Percentiles rank a stretch among this genome's conserved stretches.
These are phyloP conservation scores for Fusarium sulawesiense DNA, from an alignment of 2,329 filamentous ascomycete species.

Conservation along the genomic window DNA sequence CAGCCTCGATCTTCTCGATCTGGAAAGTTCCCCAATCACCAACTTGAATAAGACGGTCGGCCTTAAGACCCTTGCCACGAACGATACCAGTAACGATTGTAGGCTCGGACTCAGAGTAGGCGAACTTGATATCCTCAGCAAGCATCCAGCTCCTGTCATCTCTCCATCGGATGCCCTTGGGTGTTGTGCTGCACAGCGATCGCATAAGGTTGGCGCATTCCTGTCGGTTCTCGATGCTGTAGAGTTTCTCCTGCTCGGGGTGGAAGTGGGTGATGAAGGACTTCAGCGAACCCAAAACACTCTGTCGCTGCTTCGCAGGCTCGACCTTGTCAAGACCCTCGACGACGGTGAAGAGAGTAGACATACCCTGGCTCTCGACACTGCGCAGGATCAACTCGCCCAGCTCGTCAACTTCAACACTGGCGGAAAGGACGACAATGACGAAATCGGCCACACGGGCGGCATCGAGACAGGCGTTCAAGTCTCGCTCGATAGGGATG, in stretches of 20 bases:
- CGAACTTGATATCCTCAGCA: constrained; percentile 83
- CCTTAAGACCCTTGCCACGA: constrained; percentile 86
- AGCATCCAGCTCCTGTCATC: constrained; percentile 97
- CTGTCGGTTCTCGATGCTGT: constrained; percentile 87
- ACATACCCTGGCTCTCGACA: constrained; percentile 93
- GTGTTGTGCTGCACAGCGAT: constrained; percentile 89
- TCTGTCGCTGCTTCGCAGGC: constrained; percentile 79
- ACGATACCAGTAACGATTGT: constrained; percentile 86
- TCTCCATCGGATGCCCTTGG: constrained; percentile 94
- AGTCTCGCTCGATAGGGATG: constrained; percentile 76
- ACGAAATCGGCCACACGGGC: constrained; percentile 93
- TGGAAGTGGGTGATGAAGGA: constrained; percentile 97
- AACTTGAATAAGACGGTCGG: constrained; percentile 88
- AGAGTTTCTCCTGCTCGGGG: constrained; percentile 89
- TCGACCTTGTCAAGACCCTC: constrained; percentile 83
- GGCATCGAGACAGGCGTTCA: constrained; percentile 84
- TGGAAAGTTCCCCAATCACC: constrained; percentile 96
- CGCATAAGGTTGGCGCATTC: constrained; percentile 92
- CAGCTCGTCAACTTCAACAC: constrained; percentile 83
- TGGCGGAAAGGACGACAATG: constrained; percentile 83
- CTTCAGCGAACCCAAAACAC: constrained; percentile 84
- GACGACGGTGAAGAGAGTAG: constrained; percentile 88
- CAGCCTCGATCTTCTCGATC: constrained; percentile 86
- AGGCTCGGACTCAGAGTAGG: constrained; percentile 67
- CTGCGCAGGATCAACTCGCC: constrained; percentile 88